Percentiles rank a stretch among this genome's conserved stretches.
Evolutionary conservation across 2,329 filamentous ascomycete species (phyloP).

Genomic region (Ilyonectria mors-panacis): DNA sequence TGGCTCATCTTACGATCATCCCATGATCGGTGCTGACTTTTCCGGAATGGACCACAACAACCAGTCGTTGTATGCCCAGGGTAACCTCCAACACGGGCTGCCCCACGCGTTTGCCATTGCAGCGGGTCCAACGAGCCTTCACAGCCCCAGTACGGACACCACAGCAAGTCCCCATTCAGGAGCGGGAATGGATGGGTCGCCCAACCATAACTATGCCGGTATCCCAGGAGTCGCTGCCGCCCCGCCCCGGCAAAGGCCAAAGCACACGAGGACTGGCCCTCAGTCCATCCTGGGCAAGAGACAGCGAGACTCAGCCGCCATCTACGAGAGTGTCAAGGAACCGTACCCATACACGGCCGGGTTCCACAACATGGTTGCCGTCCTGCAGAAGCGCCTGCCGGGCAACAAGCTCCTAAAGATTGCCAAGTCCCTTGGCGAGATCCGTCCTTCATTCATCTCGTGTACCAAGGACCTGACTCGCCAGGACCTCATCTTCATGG

Average conservation of each 20-base stretch:
- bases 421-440: constrained; percentile 88
- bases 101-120: constrained; percentile 77
- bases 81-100: constrained; percentile 73
- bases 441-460: constrained; percentile 93
- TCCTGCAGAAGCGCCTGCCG: constrained; percentile 84
- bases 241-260: constrained; percentile 59
- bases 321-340: constrained; percentile 91
- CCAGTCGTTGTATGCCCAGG: constrained; percentile 66
- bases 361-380: constrained; percentile 89
- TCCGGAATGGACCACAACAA: constrained; percentile 65
- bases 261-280: constrained; percentile 57
- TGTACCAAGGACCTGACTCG: constrained; percentile 90
- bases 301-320: constrained; percentile 81
- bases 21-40: constrained; percentile 67
- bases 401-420: constrained; percentile 84
- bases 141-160: constrained; percentile 75
- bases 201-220: constrained; percentile 51
- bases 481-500: constrained; percentile 96
- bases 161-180: constrained; percentile 72
- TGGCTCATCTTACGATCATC: constrained; percentile 65
- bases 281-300: constrained; percentile 72
- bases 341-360: constrained; percentile 93
- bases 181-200: constrained; percentile 69
- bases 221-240: constrained; percentile 44
- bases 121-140: constrained; percentile 72